Conservation (phyloP, 2,329 filamentous ascomycete species). For the Colletotrichum cereale region DNA sequence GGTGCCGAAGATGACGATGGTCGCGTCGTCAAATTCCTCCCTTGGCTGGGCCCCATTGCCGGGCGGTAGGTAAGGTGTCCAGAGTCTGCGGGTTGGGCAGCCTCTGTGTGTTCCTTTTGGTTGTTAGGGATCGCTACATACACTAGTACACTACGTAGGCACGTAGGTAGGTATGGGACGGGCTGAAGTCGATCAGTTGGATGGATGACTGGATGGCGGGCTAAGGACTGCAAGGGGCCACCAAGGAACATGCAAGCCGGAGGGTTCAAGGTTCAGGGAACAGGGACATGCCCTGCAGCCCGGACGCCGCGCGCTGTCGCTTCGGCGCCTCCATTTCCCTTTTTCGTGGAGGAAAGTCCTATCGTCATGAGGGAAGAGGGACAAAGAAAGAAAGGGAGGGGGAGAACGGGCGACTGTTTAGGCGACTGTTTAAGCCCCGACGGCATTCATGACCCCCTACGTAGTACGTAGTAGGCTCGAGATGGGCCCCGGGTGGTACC, state of each 20-base stretch:
- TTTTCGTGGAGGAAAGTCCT: not conserved
- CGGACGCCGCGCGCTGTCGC: conserved; percentile 26
- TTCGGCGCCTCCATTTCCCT: conserved; percentile 23
- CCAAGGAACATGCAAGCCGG: conserved; percentile 8
- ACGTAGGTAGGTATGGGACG: too few relatives aligned
- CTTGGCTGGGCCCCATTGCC: conserved; percentile 11
- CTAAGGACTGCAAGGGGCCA: conserved; percentile 12
- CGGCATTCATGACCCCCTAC: too few relatives aligned
- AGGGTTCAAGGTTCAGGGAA: conserved; percentile 24
- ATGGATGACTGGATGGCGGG: not conserved
- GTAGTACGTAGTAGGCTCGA: not conserved
- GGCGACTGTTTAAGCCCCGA: too few relatives aligned
- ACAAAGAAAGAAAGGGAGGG: not conserved
- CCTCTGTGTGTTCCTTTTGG: not conserved
- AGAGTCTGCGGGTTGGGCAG: conserved; percentile 4
- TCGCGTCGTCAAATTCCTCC: conserved; percentile 3
- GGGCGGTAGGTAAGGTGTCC: conserved; percentile 9
- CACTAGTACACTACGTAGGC: too few relatives aligned
- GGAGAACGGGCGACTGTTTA: too few relatives aligned
- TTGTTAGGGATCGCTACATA: not conserved
- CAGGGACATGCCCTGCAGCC: conserved; percentile 32
- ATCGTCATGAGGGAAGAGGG: conserved; percentile 9
- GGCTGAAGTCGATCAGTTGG: conserved; percentile 1
- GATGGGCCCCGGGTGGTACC: not conserved
- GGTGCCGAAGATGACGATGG: conserved; percentile 10